phyloP scores from a whole-genome alignment of 345 rosid genomes.

The Ceriops tagal region DNA sequence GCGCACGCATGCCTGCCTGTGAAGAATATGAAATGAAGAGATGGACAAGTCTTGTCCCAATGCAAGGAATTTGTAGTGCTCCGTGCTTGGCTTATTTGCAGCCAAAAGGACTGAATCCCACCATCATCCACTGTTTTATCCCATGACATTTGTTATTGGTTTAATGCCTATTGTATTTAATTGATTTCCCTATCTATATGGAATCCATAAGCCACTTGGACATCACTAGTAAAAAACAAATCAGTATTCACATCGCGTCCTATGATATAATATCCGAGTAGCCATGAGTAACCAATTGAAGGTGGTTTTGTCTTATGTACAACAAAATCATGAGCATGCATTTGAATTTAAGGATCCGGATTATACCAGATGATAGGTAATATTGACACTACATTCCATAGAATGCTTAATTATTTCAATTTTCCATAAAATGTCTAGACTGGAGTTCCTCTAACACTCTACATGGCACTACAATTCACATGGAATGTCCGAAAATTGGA shows the following conservation, averaged over 20 bases:
- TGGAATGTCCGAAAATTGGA: too few species aligned
- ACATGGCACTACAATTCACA: too few species aligned
- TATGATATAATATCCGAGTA: background rate
- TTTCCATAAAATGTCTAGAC: background rate
- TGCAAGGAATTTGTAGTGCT: background rate
- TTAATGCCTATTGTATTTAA: background rate
- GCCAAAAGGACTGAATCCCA: constrained; percentile 2
- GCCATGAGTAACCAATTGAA: too few species aligned
- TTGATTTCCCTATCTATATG: background rate
- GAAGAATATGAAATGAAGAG: constrained; percentile 8
- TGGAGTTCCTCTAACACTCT: background rate
- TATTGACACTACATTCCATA: too few species aligned
- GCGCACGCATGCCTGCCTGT: constrained; percentile 12
- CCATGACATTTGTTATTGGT: constrained; percentile 11
- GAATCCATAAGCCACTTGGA: background rate
- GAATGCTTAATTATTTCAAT: constrained; percentile 2
- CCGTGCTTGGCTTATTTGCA: constrained; percentile 27
- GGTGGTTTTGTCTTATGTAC: background rate
- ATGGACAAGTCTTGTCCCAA: constrained; percentile 23
- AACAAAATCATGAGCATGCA: too few species aligned
- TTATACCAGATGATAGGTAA: too few species aligned
- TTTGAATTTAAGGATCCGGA: too few species aligned
- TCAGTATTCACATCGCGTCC: too few species aligned
- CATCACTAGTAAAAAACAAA: background rate
- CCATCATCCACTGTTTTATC: constrained; percentile 6